Evolutionary conservation across 805 yeast genomes (phyloP).

Genomic region (Scheffersomyces spartinae): DNA sequence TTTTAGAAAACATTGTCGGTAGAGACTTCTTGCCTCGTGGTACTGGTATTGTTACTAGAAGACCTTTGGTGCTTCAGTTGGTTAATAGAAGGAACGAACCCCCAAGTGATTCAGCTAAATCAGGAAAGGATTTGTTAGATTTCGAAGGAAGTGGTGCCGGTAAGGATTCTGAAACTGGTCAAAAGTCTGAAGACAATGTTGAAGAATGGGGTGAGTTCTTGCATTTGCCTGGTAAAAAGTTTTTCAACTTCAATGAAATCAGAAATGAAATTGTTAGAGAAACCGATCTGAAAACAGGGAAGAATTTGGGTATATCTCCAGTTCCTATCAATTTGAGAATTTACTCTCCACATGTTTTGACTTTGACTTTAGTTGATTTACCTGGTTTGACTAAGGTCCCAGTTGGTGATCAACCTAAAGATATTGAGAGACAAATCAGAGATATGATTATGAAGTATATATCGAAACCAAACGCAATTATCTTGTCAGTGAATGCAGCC

Average conservation of each 20-base stretch:
- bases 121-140: slow-evolving; percentile 28
- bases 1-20: slow-evolving; percentile 82
- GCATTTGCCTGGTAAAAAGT: slow-evolving; percentile 81
- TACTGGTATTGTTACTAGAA: slow-evolving; percentile 84
- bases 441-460: slow-evolving; percentile 89
- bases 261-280: slow-evolving; percentile 86
- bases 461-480: slow-evolving; percentile 90
- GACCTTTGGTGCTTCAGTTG: slow-evolving; percentile 76
- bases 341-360: slow-evolving; percentile 86
- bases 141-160: slow-evolving; percentile 32
- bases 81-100: slow-evolving; percentile 47
- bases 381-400: slow-evolving; percentile 98
- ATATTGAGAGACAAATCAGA: slow-evolving; percentile 87
- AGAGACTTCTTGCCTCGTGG: slow-evolving; percentile 88
- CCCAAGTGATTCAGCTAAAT: slow-evolving; percentile 7
- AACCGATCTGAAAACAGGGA: slow-evolving; percentile 75
- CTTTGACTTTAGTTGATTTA: slow-evolving; percentile 88
- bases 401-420: slow-evolving; percentile 97
- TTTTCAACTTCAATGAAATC: slow-evolving; percentile 80
- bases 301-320: slow-evolving; percentile 79
- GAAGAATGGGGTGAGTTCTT: slow-evolving; percentile 98
- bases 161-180: slow-evolving; percentile 36
- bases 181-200: slow-evolving; percentile 54
- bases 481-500: slow-evolving; percentile 90
- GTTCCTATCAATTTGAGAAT: slow-evolving; percentile 89